Percentiles rank a stretch among this genome's conserved stretches.
These are phyloP conservation scores for Chalciporus chontae DNA, from an alignment of 768 basidiomycete species.

Conservation along the genomic window DNA sequence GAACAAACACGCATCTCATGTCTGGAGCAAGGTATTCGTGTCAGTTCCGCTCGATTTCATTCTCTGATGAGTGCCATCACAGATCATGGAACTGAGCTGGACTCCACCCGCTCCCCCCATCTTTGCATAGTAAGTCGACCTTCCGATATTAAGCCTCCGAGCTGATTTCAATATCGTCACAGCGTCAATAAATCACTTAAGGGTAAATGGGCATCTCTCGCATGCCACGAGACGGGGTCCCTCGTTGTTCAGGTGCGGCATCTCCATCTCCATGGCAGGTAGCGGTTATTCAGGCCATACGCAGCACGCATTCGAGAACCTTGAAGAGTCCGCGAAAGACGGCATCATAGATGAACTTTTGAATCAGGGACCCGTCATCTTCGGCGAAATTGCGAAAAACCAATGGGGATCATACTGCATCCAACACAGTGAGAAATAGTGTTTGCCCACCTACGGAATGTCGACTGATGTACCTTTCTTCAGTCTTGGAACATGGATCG, in stretches of 20 bases:
- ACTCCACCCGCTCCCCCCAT: conserved; percentile 84
- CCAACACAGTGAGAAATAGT: conserved; percentile 64
- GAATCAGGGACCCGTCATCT: conserved; percentile 62
- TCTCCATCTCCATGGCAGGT: not conserved
- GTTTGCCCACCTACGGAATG: not conserved
- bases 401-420: conserved; percentile 90
- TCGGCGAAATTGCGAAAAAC: conserved; percentile 76
- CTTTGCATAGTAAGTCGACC: conserved; percentile 67
- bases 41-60: not conserved
- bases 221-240: conserved; percentile 88
- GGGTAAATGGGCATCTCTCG: conserved; percentile 85
- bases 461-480: not conserved
- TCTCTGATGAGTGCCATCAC: conserved; percentile 5
- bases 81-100: conserved; percentile 93
- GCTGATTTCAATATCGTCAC: conserved; percentile 5
- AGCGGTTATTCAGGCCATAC: conserved; percentile 10
- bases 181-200: conserved; percentile 87
- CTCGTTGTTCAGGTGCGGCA: conserved; percentile 73
- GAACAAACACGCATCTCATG: conserved; percentile 89
- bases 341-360: conserved; percentile 83
- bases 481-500: conserved; percentile 85
- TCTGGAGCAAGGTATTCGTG: conserved; percentile 76
- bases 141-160: not conserved
- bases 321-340: conserved; percentile 79
- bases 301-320: conserved; percentile 82